These are phyloP conservation scores for Lasiodiplodia theobromae DNA, from an alignment of 2,329 filamentous ascomycete species.

Conservation along the genomic window DNA sequence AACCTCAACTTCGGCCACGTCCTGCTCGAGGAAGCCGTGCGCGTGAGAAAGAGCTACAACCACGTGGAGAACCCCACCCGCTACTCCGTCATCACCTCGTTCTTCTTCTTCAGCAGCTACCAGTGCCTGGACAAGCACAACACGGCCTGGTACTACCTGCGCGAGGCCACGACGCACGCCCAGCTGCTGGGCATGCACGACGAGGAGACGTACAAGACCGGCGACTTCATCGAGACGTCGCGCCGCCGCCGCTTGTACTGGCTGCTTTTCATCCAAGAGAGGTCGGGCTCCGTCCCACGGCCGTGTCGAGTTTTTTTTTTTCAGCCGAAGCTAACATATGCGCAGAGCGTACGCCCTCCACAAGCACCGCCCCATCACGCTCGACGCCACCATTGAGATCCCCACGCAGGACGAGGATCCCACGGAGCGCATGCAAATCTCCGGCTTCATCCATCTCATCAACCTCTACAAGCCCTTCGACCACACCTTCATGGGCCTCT, in stretches of 20 bases:
- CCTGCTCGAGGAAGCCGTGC: constrained; percentile 65
- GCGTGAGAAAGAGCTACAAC: constrained; percentile 63
- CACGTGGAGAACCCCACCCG: constrained; percentile 64
- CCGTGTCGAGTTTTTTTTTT: constrained; percentile 25
- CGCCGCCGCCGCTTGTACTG: constrained; percentile 66
- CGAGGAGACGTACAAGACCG: constrained; percentile 60
- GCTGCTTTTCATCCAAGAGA: constrained; percentile 69
- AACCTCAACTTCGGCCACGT: constrained; percentile 58
- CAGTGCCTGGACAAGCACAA: constrained; percentile 68
- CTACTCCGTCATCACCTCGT: constrained; percentile 66
- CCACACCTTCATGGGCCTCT: constrained; percentile 68
- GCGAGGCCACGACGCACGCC: constrained; percentile 67
- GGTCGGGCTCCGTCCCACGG: constrained; percentile 45
- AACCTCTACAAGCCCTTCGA: constrained; percentile 69
- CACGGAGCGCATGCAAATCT: constrained; percentile 62
- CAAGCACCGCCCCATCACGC: constrained; percentile 67
- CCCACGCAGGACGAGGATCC: constrained; percentile 59
- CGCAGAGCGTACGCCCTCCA: constrained; percentile 69
- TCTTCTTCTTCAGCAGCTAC: constrained; percentile 67
- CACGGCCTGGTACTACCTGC: constrained; percentile 68
- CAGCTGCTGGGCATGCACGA: constrained; percentile 66
- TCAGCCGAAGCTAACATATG: constrained; percentile 13
- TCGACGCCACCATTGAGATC: constrained; percentile 65
- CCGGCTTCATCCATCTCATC: constrained; percentile 67
- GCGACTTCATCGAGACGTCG: constrained; percentile 59